These are phyloP conservation scores for Pythium phragmiticola DNA, from an alignment of 352 stramenopile genomes.

Conservation along the genomic window DNA sequence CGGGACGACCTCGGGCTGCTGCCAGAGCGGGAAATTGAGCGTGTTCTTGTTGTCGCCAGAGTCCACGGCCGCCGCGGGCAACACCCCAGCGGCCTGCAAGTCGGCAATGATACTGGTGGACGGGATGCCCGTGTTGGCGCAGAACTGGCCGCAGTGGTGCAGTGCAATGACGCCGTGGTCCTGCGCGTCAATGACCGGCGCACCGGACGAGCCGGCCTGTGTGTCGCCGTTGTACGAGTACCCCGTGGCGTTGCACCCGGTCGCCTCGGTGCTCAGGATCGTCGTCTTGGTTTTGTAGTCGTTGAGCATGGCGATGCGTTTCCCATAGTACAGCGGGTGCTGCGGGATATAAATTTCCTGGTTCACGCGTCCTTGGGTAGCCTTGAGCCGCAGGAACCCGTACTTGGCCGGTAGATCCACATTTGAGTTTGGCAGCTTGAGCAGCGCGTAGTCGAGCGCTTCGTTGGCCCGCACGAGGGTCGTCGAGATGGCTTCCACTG, in stretches of 20 bases:
- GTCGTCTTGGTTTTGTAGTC: slow-evolving; percentile 44
- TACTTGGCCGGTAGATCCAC: slow-evolving; percentile 44
- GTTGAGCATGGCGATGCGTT: slow-evolving; percentile 49
- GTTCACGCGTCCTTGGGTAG: slow-evolving; percentile 27
- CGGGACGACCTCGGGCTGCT: slow-evolving; percentile 23
- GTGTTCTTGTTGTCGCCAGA: slow-evolving; percentile 38
- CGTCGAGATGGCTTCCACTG: slow-evolving; percentile 41
- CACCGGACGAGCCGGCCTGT: slow-evolving; percentile 58
- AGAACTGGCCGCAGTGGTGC: slow-evolving; percentile 65
- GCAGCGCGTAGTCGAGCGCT: slow-evolving; percentile 58
- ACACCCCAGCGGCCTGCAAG: slow-evolving; percentile 26
- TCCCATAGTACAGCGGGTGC: slow-evolving; percentile 45
- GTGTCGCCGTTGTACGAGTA: slow-evolving; percentile 71
- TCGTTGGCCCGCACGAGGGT: slow-evolving; percentile 46
- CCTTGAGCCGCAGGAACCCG: slow-evolving; percentile 55
- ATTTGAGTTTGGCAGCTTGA: slow-evolving; percentile 41
- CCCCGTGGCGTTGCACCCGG: slow-evolving; percentile 36
- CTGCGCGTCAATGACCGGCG: slow-evolving; percentile 45
- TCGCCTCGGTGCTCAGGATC: slow-evolving; percentile 32
- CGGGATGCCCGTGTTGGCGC: slow-evolving; percentile 57
- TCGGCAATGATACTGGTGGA: slow-evolving; percentile 45
- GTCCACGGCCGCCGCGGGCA: slow-evolving; percentile 39
- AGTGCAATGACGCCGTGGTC: slow-evolving; percentile 66
- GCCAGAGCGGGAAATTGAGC: slow-evolving; percentile 41
- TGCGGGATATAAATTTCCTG: slow-evolving; percentile 59